Conservation (phyloP, 495 filamentous ascomycete species). For the Usnea hakonensis region DNA sequence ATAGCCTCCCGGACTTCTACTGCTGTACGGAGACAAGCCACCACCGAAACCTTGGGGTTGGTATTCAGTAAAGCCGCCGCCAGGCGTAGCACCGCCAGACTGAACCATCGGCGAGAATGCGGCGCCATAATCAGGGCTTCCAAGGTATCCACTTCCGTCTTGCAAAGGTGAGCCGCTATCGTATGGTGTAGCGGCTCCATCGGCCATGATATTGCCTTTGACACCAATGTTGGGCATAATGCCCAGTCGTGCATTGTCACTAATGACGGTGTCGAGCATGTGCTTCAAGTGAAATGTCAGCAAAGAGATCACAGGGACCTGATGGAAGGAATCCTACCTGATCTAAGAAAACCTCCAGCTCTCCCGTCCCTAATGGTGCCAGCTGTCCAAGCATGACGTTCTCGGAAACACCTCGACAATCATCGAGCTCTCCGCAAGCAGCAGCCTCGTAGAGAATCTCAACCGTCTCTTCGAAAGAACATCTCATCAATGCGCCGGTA, state of each 20-base stretch:
- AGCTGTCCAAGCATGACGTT: slow-evolving; percentile 98
- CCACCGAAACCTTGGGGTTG: slow-evolving; percentile 43
- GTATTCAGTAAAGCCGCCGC: slow-evolving; percentile 68
- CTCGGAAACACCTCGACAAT: slow-evolving; percentile 95
- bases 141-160: slow-evolving; percentile 59
- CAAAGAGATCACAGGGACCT: not conserved
- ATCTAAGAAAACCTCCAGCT: slow-evolving; percentile 86
- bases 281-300: slow-evolving; percentile 29
- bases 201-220: slow-evolving; percentile 59
- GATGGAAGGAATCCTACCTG: slow-evolving; percentile 33
- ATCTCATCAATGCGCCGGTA: slow-evolving; percentile 97
- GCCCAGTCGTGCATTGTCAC: slow-evolving; percentile 74
- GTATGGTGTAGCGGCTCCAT: slow-evolving; percentile 90
- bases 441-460: slow-evolving; percentile 96
- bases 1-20: slow-evolving; percentile 61
- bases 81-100: slow-evolving; percentile 63
- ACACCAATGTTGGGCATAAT: slow-evolving; percentile 67
- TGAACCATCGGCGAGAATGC: slow-evolving; percentile 85
- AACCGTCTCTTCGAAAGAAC: slow-evolving; percentile 98
- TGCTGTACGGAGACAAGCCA: slow-evolving; percentile 61
- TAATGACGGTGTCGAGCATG: slow-evolving; percentile 91
- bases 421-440: slow-evolving; percentile 86
- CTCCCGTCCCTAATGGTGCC: slow-evolving; percentile 91
- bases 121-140: slow-evolving; percentile 71
- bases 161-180: slow-evolving; percentile 83